Evolutionary conservation across 176 grass and related monocot genomes (phyloP), one percentile per base, ranked within the genome.

Genomic region (Oryza nivara): DNA sequence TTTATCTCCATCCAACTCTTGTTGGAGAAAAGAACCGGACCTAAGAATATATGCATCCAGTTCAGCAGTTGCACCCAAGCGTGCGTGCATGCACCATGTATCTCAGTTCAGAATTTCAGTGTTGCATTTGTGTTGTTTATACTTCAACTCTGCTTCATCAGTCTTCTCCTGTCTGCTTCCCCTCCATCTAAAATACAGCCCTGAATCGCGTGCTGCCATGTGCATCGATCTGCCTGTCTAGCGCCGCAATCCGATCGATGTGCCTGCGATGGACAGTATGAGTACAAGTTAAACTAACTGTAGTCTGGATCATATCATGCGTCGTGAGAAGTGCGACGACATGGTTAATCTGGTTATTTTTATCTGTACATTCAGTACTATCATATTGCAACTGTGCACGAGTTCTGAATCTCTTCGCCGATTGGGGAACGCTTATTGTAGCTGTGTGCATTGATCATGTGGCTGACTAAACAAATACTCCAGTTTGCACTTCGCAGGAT

Each of bases 381-480:
- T 61, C 52, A 20, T 77, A 44, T 9, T 41, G 12, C 75, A 23
- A 16, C 7, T 19, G 36, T 15, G 76, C 58, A 28, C 76, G 76
- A 44, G n/a, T 16, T 44, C 38, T 46, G 23, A 46, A 46, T 66
- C 40, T 12, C 13, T 14, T 68, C n/a, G 19, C n/a, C 15, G 43
- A 9, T 56, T 58, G 47, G 51, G 30, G 40, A 41, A 28, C 1
- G n/a, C 16, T 76, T 8, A 7, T 52, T 30, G 22, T 26, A 56
- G 1, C 14, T 43, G 44, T 43, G 44, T 67, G 74, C 86, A 43
- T 47, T 73, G 69, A 74, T 88, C 70, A 74, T 79, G 70, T 60
- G 81, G 68, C 4, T 22, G 5, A 15, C 16, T 67, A 73, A 14
- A 83, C 34, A 73, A 83, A 83, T 46, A 66, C 23, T 23, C 23